Conservation (phyloP, 805 yeast genomes). For the Priceomyces haplophilus region DNA sequence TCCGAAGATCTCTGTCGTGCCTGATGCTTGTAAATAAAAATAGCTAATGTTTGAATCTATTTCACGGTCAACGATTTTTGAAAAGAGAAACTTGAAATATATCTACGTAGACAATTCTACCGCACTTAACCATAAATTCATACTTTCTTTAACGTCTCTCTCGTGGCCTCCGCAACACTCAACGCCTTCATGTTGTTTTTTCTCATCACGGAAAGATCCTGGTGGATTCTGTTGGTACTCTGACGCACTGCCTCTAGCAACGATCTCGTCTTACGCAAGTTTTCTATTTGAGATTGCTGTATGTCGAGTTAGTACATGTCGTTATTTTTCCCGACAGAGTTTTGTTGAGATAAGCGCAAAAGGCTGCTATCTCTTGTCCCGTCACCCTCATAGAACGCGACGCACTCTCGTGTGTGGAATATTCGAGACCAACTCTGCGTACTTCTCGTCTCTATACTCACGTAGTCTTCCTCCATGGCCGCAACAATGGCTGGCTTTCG, state of each 20-base stretch:
- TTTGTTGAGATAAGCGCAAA: too few relatives aligned
- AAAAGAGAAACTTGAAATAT: too few relatives aligned
- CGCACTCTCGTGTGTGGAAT: too few relatives aligned
- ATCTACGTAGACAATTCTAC: too few relatives aligned
- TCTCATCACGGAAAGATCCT: constrained; percentile 21
- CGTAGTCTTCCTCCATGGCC: constrained; percentile 4
- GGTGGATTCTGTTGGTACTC: constrained; percentile 24
- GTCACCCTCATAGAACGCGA: too few relatives aligned
- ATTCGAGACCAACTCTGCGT: too few relatives aligned
- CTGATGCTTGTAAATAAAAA: not conserved
- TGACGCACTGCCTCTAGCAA: constrained; percentile 28
- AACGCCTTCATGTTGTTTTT: constrained; percentile 15
- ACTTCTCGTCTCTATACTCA: constrained; percentile 1
- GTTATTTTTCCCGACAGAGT: not conserved
- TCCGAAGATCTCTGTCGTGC: constrained; percentile 16
- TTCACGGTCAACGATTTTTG: too few relatives aligned
- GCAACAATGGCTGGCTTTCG: too few relatives aligned
- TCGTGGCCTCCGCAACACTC: not conserved
- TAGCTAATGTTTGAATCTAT: not conserved
- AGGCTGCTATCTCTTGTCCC: too few relatives aligned
- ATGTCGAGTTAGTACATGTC: constrained; percentile 1
- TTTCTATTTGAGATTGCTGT: constrained; percentile 9
- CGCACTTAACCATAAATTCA: too few relatives aligned
- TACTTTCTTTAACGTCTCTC: not conserved
- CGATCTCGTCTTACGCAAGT: constrained; percentile 26